A percentile compares a stretch with the other conserved stretches of the same genome.
Evolutionary conservation across 2,329 filamentous ascomycete genomes (phyloP).

Genomic region (Dissoconium aciculare): DNA sequence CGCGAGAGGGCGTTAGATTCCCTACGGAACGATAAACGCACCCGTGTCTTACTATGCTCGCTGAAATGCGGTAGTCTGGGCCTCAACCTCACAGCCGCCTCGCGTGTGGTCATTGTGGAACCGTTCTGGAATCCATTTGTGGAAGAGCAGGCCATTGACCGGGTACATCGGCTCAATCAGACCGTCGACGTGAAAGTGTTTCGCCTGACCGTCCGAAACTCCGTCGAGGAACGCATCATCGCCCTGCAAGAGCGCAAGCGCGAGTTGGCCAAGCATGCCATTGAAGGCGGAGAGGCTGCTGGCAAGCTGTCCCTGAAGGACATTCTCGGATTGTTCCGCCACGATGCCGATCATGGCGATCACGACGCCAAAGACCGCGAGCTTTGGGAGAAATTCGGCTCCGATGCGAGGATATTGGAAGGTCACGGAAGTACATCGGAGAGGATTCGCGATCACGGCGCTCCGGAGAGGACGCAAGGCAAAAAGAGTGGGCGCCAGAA

Average conservation of each 20-base stretch:
- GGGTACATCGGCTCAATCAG: constrained; percentile 95
- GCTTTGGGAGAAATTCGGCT: constrained; percentile 23
- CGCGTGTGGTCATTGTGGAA: constrained; percentile 84
- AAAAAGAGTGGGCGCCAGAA: neutral
- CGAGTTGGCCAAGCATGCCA: constrained; percentile 75
- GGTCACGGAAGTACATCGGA: too few species aligned
- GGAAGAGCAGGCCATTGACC: constrained; percentile 96
- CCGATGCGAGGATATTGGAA: constrained; percentile 24
- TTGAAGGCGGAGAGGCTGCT: constrained; percentile 65
- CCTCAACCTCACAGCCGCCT: constrained; percentile 86
- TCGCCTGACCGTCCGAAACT: constrained; percentile 73
- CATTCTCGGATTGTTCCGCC: constrained; percentile 77
- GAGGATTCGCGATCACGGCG: too few species aligned
- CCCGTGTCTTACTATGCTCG: constrained; percentile 77
- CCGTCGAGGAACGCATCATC: constrained; percentile 89
- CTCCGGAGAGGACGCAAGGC: neutral
- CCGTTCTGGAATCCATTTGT: constrained; percentile 98
- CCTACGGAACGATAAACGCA: constrained; percentile 58
- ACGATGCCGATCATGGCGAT: constrained; percentile 41
- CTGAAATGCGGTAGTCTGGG: constrained; percentile 87
- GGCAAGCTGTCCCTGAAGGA: constrained; percentile 85
- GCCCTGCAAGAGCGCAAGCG: constrained; percentile 89
- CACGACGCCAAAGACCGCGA: constrained; percentile 27
- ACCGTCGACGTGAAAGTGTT: constrained; percentile 90
- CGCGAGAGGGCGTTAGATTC: constrained; percentile 73